Percentiles rank a stretch among this genome's conserved stretches.
These are phyloP conservation scores for Planoprotostelium fungivorum DNA, from an alignment of 78 protist genomes.

Conservation along the genomic window DNA sequence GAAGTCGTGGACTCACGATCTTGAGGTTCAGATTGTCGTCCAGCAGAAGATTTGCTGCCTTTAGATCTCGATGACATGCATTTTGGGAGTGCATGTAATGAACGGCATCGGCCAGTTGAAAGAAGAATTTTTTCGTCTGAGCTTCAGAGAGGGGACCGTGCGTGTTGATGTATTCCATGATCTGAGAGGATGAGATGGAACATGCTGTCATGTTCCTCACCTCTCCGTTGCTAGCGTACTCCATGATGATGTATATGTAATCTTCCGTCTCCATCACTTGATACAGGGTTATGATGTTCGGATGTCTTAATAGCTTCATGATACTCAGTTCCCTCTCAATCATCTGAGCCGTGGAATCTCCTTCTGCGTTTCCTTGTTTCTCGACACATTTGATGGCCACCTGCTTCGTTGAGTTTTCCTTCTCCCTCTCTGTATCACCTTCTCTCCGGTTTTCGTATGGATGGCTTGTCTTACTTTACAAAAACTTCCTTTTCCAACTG, in stretches of 20 bases:
- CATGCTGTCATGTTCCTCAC: slow-evolving; percentile 2
- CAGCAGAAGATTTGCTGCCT: slow-evolving; percentile 88
- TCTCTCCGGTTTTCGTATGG: slow-evolving; percentile 60
- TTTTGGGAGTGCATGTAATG: slow-evolving; percentile 73
- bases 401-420: not conserved
- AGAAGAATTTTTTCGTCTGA: slow-evolving; percentile 78
- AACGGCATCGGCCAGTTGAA: slow-evolving; percentile 72
- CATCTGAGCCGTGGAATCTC: slow-evolving; percentile 42
- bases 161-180: slow-evolving; percentile 76
- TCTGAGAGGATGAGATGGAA: slow-evolving; percentile 2
- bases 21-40: slow-evolving; percentile 80
- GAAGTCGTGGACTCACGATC: slow-evolving; percentile 15
- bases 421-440: slow-evolving; percentile 9
- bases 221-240: slow-evolving; percentile 82
- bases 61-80: slow-evolving; percentile 69
- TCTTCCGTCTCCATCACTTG: slow-evolving; percentile 60
- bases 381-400: slow-evolving; percentile 68
- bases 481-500: slow-evolving; percentile 71
- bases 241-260: slow-evolving; percentile 63
- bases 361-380: slow-evolving; percentile 38
- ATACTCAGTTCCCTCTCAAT: slow-evolving; percentile 66
- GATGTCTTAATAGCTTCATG: slow-evolving; percentile 56
- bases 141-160: slow-evolving; percentile 62
- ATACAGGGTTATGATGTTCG: slow-evolving; percentile 61
- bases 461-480: slow-evolving; percentile 70